Percentiles rank a stretch among this genome's conserved stretches.
Conservation (phyloP, 352 stramenopile species). For the Peronospora farinosa region DNA sequence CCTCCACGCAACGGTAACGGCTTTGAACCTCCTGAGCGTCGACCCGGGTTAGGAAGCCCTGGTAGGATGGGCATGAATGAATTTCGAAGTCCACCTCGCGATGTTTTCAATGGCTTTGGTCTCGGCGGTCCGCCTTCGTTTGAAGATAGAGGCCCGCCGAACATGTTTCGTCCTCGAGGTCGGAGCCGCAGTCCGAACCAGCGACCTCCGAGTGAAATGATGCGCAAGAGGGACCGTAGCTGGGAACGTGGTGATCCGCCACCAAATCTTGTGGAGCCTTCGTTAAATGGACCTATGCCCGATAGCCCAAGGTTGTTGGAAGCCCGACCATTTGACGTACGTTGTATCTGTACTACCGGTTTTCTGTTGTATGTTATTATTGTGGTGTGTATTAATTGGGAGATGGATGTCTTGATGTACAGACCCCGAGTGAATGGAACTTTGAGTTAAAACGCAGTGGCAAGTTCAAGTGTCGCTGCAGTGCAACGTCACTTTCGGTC, state of each 20-base stretch:
- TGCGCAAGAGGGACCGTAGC: slow-evolving; percentile 38
- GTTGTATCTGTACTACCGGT: slow-evolving; percentile 1
- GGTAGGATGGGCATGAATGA: slow-evolving; percentile 5
- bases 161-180: slow-evolving; percentile 33
- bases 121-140: slow-evolving; percentile 16
- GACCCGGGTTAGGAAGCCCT: slow-evolving; percentile 9
- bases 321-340: slow-evolving; percentile 25
- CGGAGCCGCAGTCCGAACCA: slow-evolving; percentile 38
- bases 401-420: slow-evolving; percentile 4
- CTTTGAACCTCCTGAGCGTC: slow-evolving; percentile 12
- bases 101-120: slow-evolving; percentile 21
- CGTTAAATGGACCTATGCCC: slow-evolving; percentile 17
- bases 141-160: slow-evolving; percentile 16
- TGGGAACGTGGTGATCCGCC: slow-evolving; percentile 31
- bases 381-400: slow-evolving; percentile 5
- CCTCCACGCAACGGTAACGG: slow-evolving; percentile 25
- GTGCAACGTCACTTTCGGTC: slow-evolving; percentile 26
- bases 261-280: slow-evolving; percentile 16
- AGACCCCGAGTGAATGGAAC: slow-evolving; percentile 34
- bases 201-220: slow-evolving; percentile 23
- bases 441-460: slow-evolving; percentile 35
- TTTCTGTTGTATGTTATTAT: not conserved
- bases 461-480: slow-evolving; percentile 33
- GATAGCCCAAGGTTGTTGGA: slow-evolving; percentile 33
- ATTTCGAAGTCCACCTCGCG: slow-evolving; percentile 14